Base-by-base conservation (phyloP, 805 yeast species). In the Starmera quercuum region DNA sequence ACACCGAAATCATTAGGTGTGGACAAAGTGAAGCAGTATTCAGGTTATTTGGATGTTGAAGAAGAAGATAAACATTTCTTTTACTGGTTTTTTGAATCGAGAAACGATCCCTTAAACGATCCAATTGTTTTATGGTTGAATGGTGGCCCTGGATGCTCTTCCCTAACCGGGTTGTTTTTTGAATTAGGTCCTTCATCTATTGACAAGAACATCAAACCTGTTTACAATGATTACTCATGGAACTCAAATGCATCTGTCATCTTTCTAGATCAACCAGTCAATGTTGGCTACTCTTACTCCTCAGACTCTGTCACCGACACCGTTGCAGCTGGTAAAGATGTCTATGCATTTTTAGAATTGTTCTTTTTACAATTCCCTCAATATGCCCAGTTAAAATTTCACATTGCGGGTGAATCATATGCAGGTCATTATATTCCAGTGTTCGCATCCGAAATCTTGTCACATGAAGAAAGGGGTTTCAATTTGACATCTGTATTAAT, bases 71-170 rank as follows among this genome's bases (percentile, higher is more conserved):
- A 86, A 62, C 96, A 86, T 61, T 78, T 85, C 54, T 85, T 84
- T 64, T 71, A 65, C 51, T 69, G 92, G 88, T 80, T 79, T 53
- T 87, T 86, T 49, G 95, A 86, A 60, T 79, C 90, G 39, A 75
- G 95, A 67, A 81, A 80, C 55, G 88, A 83, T 58, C 95, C 95
- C n/a, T 63, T 63, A 42, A 83, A 69, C 39, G 95, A 85, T 58
- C 95, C 95, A 1, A 67, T 85, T 26, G 72, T 87, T 32, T 66
- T 90, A 45, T 87, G 96, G 95, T 69, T 86, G 53, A 86, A 86
- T 54, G 96, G 96, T 47, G 96, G 96, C 13, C 95, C 96, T 29
- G 96, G 96, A 4, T 86, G 95, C 61, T 83, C 94, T 12, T 83
- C 95, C 9, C 61, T 84, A 61, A 83, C 94, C 11, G 95, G 95